phyloP scores from a whole-genome alignment of 306 rosid species.

The Oxytropis ochrocephala region DNA sequence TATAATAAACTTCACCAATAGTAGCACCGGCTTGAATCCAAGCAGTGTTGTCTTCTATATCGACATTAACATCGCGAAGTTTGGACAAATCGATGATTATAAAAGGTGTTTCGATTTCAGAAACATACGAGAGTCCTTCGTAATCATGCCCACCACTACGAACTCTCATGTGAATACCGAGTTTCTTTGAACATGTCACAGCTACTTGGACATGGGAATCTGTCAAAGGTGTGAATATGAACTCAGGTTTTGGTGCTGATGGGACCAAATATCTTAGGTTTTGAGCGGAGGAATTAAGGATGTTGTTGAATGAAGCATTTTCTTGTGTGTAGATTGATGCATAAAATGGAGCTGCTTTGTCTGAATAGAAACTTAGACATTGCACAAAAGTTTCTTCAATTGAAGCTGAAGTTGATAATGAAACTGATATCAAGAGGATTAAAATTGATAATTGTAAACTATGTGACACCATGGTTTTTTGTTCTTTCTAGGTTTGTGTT shows the following conservation, averaged over 20 bases:
- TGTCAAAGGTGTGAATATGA: slow-evolving; percentile 52
- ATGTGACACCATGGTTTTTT: slow-evolving; percentile 30
- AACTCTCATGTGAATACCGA: slow-evolving; percentile 49
- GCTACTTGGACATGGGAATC: slow-evolving; percentile 65
- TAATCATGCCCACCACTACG: slow-evolving; percentile 87
- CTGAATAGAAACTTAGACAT: slow-evolving; percentile 37
- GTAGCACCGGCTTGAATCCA: slow-evolving; percentile 91
- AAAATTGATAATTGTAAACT: slow-evolving; percentile 13
- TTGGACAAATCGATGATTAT: slow-evolving; percentile 49
- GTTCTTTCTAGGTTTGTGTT: slow-evolving; percentile 2
- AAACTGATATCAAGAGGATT: slow-evolving; percentile 30
- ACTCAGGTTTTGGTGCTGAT: slow-evolving; percentile 58
- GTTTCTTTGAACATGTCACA: slow-evolving; percentile 56
- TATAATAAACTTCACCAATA: slow-evolving; percentile 65
- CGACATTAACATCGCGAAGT: slow-evolving; percentile 43
- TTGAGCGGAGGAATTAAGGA: slow-evolving; percentile 52
- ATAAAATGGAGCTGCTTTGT: slow-evolving; percentile 34
- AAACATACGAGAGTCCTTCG: slow-evolving; percentile 76
- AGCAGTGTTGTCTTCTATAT: slow-evolving; percentile 38
- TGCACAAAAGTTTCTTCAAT: slow-evolving; percentile 33
- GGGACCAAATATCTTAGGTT: slow-evolving; percentile 44
- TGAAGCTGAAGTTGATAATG: slow-evolving; percentile 33
- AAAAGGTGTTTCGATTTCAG: slow-evolving; percentile 49
- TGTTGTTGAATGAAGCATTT: slow-evolving; percentile 27
- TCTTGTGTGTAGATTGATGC: slow-evolving; percentile 22